phyloP scores from a whole-genome alignment of 768 basidiomycete genomes.

The Arthromyces matolae region DNA sequence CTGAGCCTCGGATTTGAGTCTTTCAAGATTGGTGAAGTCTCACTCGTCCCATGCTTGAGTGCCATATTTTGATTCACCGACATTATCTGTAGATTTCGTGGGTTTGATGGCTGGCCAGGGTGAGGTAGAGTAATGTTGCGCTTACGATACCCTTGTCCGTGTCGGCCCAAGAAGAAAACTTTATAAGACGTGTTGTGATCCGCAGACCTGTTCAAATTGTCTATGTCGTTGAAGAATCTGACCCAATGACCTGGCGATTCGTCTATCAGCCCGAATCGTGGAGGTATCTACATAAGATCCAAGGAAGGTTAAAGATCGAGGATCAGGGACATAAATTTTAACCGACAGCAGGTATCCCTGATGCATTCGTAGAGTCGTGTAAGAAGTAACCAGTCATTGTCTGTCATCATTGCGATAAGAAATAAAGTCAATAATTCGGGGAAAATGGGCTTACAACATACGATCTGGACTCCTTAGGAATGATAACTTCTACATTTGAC shows the following conservation, averaged over 20 bases:
- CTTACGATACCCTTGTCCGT: slow-evolving; percentile 74
- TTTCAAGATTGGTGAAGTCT: no score
- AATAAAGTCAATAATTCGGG: background rate
- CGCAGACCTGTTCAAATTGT: slow-evolving; percentile 41
- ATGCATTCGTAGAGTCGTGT: slow-evolving; percentile 5
- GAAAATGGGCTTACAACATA: background rate
- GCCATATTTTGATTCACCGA: slow-evolving; percentile 58
- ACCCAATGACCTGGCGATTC: slow-evolving; percentile 46
- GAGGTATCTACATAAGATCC: slow-evolving; percentile 40
- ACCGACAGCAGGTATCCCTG: slow-evolving; percentile 5
- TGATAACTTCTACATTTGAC: no score
- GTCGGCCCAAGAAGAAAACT: slow-evolving; percentile 61
- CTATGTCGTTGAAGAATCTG: slow-evolving; percentile 37
- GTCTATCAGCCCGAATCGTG: slow-evolving; percentile 61
- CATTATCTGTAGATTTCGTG: slow-evolving; percentile 61
- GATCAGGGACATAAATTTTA: no score
- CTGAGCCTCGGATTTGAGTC: no score
- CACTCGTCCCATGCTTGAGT: slow-evolving; percentile 60
- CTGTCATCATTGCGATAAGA: background rate
- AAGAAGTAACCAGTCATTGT: slow-evolving; percentile 7
- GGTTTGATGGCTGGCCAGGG: no score
- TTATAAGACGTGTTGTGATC: slow-evolving; percentile 46
- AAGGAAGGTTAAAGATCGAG: background rate
- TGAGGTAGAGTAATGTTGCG: slow-evolving; percentile 4
- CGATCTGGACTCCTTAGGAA: background rate